Base-by-base conservation (phyloP, 306 rosid genomes). In the Argentina anserina region DNA sequence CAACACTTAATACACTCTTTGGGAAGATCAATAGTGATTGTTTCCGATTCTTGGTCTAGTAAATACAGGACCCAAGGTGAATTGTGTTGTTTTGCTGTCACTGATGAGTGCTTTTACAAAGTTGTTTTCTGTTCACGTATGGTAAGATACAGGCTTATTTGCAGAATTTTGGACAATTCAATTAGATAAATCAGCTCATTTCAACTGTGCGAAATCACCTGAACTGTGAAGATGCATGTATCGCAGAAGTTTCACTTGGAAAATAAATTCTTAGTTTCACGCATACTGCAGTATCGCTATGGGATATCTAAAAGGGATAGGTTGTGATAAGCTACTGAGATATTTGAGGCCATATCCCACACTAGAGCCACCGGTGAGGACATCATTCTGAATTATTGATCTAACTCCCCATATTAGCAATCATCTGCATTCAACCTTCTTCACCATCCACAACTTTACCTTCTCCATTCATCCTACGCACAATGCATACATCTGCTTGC, bases 361-460 rank as follows among this genome's bases (percentile, higher is more conserved):
- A 21, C 25, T 52, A 70, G 50, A 37, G 40, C 23, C 50, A 70
- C 45, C 6, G 42, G 43, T 58, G 56, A 58, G 67, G 67, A 41
- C 28, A 53, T 11, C 14, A 21, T 52, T 37, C 39, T 11, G 39
- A 41, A 71, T 31, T 60, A 41, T 71, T 58, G 67, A 40, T 41
- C n/a, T 26, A 40, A 58, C 55, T 11, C 68, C 45, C 49, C 47
- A 39, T 64, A 64, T 12, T 64, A 29, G 6, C 69, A 37, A 37
- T 37, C 33, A 64, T 64, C 47, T 39, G 21, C 69, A 39, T 64
- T 64, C 49, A 56, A 18, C 62, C 55, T 1, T 28, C 67, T 23
- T 71, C 75, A 58, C 42, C 67, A 37, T 58, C 25, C 67, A 29
- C 39, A 64, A 20, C 59, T 68, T 68, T 45, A 55, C 37, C 55